These are phyloP conservation scores for Cymbomonas tetramitiformis DNA, from an alignment of 139 green algal genomes.

Conservation along the genomic window DNA sequence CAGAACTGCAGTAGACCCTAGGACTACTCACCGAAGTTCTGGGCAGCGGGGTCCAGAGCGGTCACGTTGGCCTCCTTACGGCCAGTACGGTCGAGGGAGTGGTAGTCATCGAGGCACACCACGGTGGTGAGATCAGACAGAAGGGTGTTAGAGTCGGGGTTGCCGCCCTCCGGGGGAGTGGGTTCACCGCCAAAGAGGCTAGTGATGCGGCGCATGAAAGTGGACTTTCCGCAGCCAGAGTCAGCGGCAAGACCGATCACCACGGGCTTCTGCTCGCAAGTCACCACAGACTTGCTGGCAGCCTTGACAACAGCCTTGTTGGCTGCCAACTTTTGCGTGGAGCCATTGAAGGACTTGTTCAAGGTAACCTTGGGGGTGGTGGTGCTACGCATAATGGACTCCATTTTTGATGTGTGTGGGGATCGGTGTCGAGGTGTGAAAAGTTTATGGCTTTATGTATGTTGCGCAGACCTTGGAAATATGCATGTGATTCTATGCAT, in stretches of 20 bases:
- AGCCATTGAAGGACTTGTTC: too few relatives aligned
- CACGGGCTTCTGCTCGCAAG: conserved; percentile 62
- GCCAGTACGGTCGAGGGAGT: conserved; percentile 81
- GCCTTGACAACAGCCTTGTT: too few relatives aligned
- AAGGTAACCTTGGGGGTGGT: too few relatives aligned
- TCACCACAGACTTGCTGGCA: too few relatives aligned
- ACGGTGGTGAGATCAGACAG: conserved; percentile 96
- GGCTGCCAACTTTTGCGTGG: too few relatives aligned
- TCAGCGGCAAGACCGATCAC: conserved; percentile 94
- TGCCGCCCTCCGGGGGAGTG: conserved; percentile 69
- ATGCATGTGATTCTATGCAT: too few relatives aligned
- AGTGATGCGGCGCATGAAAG: conserved; percentile 99
- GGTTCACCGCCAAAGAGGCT: conserved; percentile 81
- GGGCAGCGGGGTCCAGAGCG: conserved; percentile 75
- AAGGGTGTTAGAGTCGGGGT: conserved; percentile 90
- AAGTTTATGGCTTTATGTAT: too few relatives aligned
- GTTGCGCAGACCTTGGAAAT: too few relatives aligned
- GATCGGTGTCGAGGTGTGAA: too few relatives aligned
- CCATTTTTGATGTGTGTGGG: too few relatives aligned
- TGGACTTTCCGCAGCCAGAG: conserved; percentile 98
- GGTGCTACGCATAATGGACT: too few relatives aligned
- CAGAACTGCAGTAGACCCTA: too few relatives aligned
- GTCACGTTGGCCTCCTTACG: conserved; percentile 79
- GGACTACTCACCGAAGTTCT: conserved; percentile 80
- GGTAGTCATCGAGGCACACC: conserved; percentile 99